Conservation (phyloP, 2,329 filamentous ascomycete genomes). For the Diaporthe helianthi region DNA sequence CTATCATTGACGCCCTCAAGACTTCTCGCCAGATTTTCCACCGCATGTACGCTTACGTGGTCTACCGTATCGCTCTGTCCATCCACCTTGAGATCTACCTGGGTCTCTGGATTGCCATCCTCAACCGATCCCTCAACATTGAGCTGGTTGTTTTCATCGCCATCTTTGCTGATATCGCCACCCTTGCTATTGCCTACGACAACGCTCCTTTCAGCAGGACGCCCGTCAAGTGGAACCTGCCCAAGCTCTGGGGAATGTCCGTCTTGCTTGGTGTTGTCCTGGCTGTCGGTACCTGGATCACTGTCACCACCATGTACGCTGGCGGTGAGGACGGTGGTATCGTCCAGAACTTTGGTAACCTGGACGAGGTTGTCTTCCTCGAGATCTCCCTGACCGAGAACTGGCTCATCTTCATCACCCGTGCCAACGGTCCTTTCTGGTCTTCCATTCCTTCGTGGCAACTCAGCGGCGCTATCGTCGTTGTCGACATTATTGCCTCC, state of each 20-base stretch:
- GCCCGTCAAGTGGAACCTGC: slow-evolving; percentile 94
- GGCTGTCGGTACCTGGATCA: slow-evolving; percentile 86
- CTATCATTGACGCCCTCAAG: slow-evolving; percentile 92
- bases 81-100: slow-evolving; percentile 92
- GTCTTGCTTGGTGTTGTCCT: slow-evolving; percentile 82
- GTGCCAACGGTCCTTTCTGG: slow-evolving; percentile 92
- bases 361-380: slow-evolving; percentile 85
- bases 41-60: slow-evolving; percentile 95
- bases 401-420: slow-evolving; percentile 96
- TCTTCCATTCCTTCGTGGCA: slow-evolving; percentile 89
- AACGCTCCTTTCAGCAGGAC: slow-evolving; percentile 86
- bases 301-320: slow-evolving; percentile 83
- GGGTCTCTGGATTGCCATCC: slow-evolving; percentile 88
- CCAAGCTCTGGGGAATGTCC: slow-evolving; percentile 93
- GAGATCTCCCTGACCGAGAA: slow-evolving; percentile 92
- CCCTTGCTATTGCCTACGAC: slow-evolving; percentile 91
- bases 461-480: slow-evolving; percentile 75
- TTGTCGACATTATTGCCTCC: slow-evolving; percentile 85
- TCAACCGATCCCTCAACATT: slow-evolving; percentile 84
- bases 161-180: slow-evolving; percentile 93
- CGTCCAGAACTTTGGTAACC: slow-evolving; percentile 84
- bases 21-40: slow-evolving; percentile 95
- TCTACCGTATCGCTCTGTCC: slow-evolving; percentile 92
- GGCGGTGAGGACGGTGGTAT: slow-evolving; percentile 77
- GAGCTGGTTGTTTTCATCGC: slow-evolving; percentile 92